A percentile compares a stretch with the other conserved stretches of the same genome.
Conservation (phyloP, 768 basidiomycete species). For the Termitomyces sp. region DNA sequence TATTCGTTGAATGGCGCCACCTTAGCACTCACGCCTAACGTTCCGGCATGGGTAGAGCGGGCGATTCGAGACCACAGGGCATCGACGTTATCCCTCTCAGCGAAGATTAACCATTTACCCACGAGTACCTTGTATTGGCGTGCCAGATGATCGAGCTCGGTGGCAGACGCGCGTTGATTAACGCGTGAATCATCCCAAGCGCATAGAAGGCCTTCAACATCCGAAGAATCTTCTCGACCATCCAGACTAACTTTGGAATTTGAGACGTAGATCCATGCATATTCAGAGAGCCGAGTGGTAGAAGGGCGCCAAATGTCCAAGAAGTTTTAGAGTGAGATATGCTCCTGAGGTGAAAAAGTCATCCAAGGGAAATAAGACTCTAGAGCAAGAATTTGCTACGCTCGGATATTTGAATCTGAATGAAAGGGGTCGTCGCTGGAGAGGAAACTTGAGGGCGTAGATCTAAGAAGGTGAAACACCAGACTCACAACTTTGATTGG, state of each 20-base stretch:
- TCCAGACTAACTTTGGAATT: neutral
- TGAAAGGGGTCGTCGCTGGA: neutral
- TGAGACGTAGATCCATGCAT: constrained; percentile 4
- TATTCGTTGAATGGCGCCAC: constrained; percentile 12
- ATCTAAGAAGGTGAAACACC: neutral
- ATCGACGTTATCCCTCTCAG: constrained; percentile 4
- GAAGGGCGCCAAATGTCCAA: constrained; percentile 6
- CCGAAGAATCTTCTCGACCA: neutral
- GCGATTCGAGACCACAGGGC: constrained; percentile 13
- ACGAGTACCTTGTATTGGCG: neutral
- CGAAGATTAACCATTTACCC: constrained; percentile 17
- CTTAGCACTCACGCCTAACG: constrained; percentile 10
- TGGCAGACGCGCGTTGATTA: neutral
- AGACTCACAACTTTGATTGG: neutral
- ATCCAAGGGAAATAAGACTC: constrained; percentile 5
- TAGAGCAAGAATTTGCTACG: neutral
- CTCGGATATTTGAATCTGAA: neutral
- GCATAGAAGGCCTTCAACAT: constrained; percentile 1
- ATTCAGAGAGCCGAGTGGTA: neutral
- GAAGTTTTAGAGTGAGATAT: neutral
- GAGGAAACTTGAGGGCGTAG: neutral
- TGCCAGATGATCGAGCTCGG: constrained; percentile 11
- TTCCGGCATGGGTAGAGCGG: constrained; percentile 12
- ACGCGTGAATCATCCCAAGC: constrained; percentile 6
- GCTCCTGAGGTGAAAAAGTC: constrained; percentile 1